Conservation (phyloP, 2,329 filamentous ascomycete genomes). For the Fusarium fujikuroi region DNA sequence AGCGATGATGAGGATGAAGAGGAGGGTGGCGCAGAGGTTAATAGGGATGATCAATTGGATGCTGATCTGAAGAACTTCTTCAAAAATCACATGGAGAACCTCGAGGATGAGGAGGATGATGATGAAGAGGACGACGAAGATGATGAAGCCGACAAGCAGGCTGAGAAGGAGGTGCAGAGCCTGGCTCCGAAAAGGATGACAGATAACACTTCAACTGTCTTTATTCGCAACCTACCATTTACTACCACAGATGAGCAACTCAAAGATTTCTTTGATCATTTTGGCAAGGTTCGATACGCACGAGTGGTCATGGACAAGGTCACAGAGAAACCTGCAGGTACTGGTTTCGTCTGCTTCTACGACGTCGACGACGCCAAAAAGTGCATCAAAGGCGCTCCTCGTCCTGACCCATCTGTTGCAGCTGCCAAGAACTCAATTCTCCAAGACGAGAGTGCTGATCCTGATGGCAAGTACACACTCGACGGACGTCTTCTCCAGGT, state of each 20-base stretch:
- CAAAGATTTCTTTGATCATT: slow-evolving; percentile 85
- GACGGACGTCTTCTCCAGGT: slow-evolving; percentile 89
- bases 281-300: slow-evolving; percentile 90
- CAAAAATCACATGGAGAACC: slow-evolving; percentile 66
- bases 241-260: slow-evolving; percentile 84
- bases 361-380: slow-evolving; percentile 77
- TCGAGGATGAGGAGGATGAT: slow-evolving; percentile 65
- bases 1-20: slow-evolving; percentile 43
- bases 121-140: slow-evolving; percentile 61
- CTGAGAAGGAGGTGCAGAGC: slow-evolving; percentile 53
- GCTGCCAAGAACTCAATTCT: slow-evolving; percentile 81
- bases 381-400: slow-evolving; percentile 82
- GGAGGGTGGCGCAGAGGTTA: slow-evolving; percentile 46
- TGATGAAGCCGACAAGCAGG: slow-evolving; percentile 54
- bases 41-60: slow-evolving; percentile 55
- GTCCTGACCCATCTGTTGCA: slow-evolving; percentile 55
- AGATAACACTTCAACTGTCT: slow-evolving; percentile 80
- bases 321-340: slow-evolving; percentile 88
- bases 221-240: slow-evolving; percentile 94
- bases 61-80: slow-evolving; percentile 66
- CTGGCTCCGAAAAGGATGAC: slow-evolving; percentile 45
- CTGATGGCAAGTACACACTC: slow-evolving; percentile 86
- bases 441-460: slow-evolving; percentile 85
- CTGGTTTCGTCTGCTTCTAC: slow-evolving; percentile 94
- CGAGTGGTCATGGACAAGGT: slow-evolving; percentile 88